A percentile compares a stretch with the other conserved stretches of the same genome.
phyloP scores from a whole-genome alignment of 495 filamentous ascomycete genomes.

The Penicillium canescens region DNA sequence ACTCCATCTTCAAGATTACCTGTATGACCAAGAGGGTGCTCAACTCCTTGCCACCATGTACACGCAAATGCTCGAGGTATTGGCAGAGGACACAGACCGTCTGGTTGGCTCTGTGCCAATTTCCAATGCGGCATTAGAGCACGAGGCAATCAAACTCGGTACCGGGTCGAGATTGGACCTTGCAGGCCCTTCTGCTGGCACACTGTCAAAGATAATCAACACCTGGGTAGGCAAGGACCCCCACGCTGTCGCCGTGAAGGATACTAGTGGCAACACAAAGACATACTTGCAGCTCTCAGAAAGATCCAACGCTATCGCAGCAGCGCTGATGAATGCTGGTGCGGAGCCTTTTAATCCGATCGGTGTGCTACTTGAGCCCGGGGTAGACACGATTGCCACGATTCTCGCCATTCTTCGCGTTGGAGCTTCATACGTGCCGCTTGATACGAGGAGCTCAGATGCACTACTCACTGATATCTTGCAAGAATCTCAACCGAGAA shows the following conservation, averaged over 20 bases:
- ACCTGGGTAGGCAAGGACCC: neutral
- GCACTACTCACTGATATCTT: neutral
- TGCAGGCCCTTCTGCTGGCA: neutral
- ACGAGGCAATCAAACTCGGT: neutral
- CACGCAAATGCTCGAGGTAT: conserved; percentile 17
- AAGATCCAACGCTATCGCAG: conserved; percentile 7
- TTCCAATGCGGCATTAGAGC: no score
- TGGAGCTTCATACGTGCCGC: conserved; percentile 39
- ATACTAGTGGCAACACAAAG: neutral
- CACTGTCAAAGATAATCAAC: neutral
- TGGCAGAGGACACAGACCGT: no score
- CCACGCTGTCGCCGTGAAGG: conserved; percentile 7
- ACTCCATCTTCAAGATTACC: conserved; percentile 1
- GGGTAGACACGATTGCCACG: conserved; percentile 42
- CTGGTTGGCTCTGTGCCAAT: no score
- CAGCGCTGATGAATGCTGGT: neutral
- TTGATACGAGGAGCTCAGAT: neutral
- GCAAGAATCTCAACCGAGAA: neutral
- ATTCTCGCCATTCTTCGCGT: conserved; percentile 48
- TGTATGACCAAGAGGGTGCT: conserved; percentile 13
- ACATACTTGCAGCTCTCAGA: conserved; percentile 6
- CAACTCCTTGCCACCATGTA: conserved; percentile 17
- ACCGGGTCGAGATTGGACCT: neutral
- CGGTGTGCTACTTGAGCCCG: conserved; percentile 17
- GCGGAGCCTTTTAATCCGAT: neutral